These are phyloP conservation scores for Ichthyophthirius multifiliis DNA, from an alignment of 169 alveolate species.

Conservation along the genomic window DNA sequence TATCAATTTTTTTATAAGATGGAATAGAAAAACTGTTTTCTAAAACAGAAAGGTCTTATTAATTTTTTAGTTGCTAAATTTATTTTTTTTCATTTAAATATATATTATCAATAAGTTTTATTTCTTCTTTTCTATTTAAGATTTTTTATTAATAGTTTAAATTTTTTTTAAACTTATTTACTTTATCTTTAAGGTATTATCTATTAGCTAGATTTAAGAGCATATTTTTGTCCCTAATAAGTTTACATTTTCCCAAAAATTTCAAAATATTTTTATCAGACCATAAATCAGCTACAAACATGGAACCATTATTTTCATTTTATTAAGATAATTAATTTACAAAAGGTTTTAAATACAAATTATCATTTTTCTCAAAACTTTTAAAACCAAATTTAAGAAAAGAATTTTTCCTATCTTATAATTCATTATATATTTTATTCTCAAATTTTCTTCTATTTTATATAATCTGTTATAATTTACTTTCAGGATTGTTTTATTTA, in stretches of 20 bases:
- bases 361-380: not conserved
- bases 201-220: not conserved
- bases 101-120: not conserved
- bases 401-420: not conserved
- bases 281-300: slow-evolving; percentile 3
- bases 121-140: not conserved
- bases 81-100: not conserved
- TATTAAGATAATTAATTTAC: not conserved
- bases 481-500: no score
- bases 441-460: not conserved
- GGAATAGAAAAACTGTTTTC: no score
- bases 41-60: no score
- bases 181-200: not conserved
- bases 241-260: not conserved
- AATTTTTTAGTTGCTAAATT: no score
- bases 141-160: not conserved
- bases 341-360: not conserved
- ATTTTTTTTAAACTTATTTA: not conserved
- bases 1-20: not conserved
- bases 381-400: not conserved
- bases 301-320: not conserved
- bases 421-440: not conserved
- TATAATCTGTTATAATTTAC: no score
- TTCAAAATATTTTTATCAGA: not conserved
- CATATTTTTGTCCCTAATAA: not conserved